These are phyloP conservation scores for Xylaria sp. DNA, from an alignment of 2,329 filamentous ascomycete genomes.

Conservation along the genomic window DNA sequence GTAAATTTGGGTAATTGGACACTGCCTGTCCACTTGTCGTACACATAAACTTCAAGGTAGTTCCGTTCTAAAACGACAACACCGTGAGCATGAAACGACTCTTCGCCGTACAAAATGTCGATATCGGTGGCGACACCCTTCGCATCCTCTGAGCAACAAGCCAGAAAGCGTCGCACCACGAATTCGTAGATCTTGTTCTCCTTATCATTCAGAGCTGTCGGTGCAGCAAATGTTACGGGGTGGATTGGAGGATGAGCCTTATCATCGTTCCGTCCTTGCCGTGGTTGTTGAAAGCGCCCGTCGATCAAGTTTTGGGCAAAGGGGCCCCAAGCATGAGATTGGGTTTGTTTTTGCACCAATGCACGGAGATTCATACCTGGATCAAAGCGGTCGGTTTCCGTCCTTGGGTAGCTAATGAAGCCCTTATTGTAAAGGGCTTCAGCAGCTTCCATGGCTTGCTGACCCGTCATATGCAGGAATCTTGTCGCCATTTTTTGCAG, in stretches of 20 bases:
- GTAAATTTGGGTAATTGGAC: constrained; percentile 80
- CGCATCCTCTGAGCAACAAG: constrained; percentile 94
- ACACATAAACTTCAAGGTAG: constrained; percentile 93
- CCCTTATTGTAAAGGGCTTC: constrained; percentile 91
- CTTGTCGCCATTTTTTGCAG: constrained; percentile 93
- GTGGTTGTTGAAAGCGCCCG: constrained; percentile 80
- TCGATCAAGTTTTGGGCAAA: constrained; percentile 79
- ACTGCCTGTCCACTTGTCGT: constrained; percentile 94
- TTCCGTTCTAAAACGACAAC: constrained; percentile 86
- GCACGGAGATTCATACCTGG: constrained; percentile 81
- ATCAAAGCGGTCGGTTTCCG: constrained; percentile 96
- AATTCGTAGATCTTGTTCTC: constrained; percentile 90
- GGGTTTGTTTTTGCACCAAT: constrained; percentile 82
- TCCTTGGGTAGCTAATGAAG: constrained; percentile 96
- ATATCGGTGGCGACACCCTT: constrained; percentile 85
- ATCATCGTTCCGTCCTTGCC: constrained; percentile 87
- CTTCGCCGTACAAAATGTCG: constrained; percentile 81
- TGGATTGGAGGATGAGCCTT: constrained; percentile 98
- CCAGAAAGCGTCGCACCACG: constrained; percentile 87
- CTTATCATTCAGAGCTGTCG: constrained; percentile 65
- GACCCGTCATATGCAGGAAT: constrained; percentile 88
- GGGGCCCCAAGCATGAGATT: constrained; percentile 75
- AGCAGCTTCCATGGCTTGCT: constrained; percentile 86
- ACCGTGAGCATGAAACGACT: constrained; percentile 81
- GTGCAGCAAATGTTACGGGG: constrained; percentile 82